A percentile compares a stretch with the other conserved stretches of the same genome.
Evolutionary conservation across 2,329 filamentous ascomycete species (phyloP).

Genomic region (Aspergillus uvarum): DNA sequence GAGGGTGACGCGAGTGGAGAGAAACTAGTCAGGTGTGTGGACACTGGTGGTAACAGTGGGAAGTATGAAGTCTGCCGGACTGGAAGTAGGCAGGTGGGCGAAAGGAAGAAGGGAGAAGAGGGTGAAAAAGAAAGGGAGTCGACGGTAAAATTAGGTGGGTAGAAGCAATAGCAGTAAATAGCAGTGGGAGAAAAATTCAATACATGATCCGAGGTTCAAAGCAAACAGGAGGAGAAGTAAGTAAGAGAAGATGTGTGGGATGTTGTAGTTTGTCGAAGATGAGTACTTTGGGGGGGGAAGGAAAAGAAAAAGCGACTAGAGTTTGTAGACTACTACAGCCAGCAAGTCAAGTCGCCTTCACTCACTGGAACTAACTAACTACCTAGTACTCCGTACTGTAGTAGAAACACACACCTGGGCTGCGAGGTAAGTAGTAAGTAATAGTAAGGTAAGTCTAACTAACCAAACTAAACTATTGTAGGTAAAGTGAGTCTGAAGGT

Average conservation of each 20-base stretch:
- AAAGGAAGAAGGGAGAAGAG: slow-evolving; percentile 14
- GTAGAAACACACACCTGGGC: neutral
- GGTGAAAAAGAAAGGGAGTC: slow-evolving; percentile 13
- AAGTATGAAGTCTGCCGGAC: slow-evolving; percentile 16
- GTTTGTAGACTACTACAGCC: slow-evolving; percentile 13
- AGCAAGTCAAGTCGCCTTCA: slow-evolving; percentile 10
- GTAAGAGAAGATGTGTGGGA: slow-evolving; percentile 4
- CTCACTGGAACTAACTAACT: slow-evolving; percentile 1
- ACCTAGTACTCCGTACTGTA: neutral
- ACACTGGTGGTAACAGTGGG: slow-evolving; percentile 16
- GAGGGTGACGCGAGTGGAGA: slow-evolving; percentile 8
- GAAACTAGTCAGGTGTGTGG: slow-evolving; percentile 11
- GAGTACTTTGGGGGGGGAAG: slow-evolving; percentile 5
- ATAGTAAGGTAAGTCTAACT: neutral
- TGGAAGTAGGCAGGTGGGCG: slow-evolving; percentile 3
- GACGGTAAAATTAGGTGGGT: slow-evolving; percentile 9
- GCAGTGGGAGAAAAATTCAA: slow-evolving; percentile 5
- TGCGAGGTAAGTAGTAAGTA: slow-evolving; percentile 3
- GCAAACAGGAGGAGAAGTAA: neutral
- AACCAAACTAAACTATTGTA: neutral
- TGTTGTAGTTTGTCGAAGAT: neutral
- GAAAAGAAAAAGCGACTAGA: slow-evolving; percentile 13
- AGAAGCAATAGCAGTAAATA: neutral
- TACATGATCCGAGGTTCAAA: neutral
- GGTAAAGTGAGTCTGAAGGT: neutral